A percentile compares a stretch with the other conserved stretches of the same genome.
These are phyloP conservation scores for Hymenoscyphus fraxineus DNA, from an alignment of 2,329 filamentous ascomycete species.

Conservation along the genomic window DNA sequence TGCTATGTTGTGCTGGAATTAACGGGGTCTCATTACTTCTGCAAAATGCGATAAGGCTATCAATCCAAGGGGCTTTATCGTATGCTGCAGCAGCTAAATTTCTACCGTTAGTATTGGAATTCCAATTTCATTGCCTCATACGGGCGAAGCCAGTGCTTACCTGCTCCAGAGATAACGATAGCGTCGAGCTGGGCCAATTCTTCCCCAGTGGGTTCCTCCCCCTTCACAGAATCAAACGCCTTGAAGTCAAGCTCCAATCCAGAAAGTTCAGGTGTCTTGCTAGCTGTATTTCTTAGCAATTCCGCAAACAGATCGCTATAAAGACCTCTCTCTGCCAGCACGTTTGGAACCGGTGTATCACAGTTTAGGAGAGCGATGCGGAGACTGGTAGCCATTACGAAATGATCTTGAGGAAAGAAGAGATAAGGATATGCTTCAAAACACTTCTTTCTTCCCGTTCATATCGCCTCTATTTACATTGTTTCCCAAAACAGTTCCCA, in stretches of 20 bases:
- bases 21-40: slow-evolving; percentile 31
- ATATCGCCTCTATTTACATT: neutral
- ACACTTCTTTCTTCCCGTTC: neutral
- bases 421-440: neutral
- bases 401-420: neutral
- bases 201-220: slow-evolving; percentile 35
- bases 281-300: slow-evolving; percentile 16
- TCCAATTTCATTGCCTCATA: neutral
- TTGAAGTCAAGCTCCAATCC: slow-evolving; percentile 25
- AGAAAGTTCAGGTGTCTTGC: slow-evolving; percentile 1
- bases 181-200: slow-evolving; percentile 34
- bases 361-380: slow-evolving; percentile 21
- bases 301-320: slow-evolving; percentile 22
- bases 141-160: slow-evolving; percentile 13
- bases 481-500: neutral
- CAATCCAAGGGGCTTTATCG: slow-evolving; percentile 20
- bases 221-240: slow-evolving; percentile 37
- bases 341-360: slow-evolving; percentile 23
- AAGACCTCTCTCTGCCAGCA: slow-evolving; percentile 13
- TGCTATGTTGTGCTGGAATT: neutral
- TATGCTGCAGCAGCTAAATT: slow-evolving; percentile 19
- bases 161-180: slow-evolving; percentile 40
- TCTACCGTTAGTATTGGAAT: neutral
- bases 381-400: slow-evolving; percentile 15
- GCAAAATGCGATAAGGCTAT: slow-evolving; percentile 24